Evolutionary conservation across 352 stramenopile genomes (phyloP).

Genomic region (Globisporangium apiculatum): DNA sequence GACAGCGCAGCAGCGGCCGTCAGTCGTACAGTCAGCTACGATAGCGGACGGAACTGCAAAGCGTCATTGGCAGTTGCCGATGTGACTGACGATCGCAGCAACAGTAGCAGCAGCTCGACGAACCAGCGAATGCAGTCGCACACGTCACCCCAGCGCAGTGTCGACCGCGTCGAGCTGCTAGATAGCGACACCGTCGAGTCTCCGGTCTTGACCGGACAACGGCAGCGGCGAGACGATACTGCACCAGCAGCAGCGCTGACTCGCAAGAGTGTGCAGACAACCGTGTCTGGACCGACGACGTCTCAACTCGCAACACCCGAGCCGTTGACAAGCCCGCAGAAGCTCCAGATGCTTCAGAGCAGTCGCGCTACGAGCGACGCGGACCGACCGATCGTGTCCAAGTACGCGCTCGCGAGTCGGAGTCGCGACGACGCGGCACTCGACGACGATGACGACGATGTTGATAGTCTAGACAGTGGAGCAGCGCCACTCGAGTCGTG

Average conservation of each 20-base stretch:
- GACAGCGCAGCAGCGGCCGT: not conserved
- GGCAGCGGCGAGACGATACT: not conserved
- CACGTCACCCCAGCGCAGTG: slow-evolving; percentile 1
- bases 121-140: slow-evolving; percentile 7
- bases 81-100: not conserved
- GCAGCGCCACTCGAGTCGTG: not conserved
- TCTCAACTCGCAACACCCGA: not conserved
- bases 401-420: slow-evolving; percentile 15
- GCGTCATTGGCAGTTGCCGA: not conserved
- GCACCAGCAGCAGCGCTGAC: not conserved
- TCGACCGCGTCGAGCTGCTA: not conserved
- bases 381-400: slow-evolving; percentile 32
- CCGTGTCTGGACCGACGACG: not conserved
- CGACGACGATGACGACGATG: not conserved
- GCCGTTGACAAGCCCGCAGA: slow-evolving; percentile 25
- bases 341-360: slow-evolving; percentile 37
- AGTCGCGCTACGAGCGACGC: slow-evolving; percentile 14
- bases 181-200: not conserved
- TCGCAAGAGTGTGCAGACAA: not conserved
- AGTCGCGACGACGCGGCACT: not conserved
- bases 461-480: not conserved
- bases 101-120: not conserved
- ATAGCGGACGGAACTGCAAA: not conserved
- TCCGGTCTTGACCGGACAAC: not conserved
- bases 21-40: too few relatives aligned